Conservation (phyloP, 225 moss, liverwort and hornwort species). For the Takakia lepidozioides region DNA sequence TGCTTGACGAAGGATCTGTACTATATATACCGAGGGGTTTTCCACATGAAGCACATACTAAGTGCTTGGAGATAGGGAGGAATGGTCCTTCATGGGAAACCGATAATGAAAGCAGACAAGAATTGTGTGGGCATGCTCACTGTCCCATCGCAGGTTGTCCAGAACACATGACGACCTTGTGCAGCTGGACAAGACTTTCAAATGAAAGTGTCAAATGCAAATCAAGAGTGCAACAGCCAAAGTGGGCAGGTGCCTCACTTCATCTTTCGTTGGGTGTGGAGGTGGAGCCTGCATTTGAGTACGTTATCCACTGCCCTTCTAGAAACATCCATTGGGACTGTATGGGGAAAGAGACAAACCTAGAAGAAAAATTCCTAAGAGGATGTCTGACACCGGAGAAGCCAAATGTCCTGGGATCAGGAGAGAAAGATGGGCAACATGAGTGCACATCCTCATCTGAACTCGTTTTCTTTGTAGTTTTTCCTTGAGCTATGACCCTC, state of each 20-base stretch:
- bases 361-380: background rate
- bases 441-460: too few species aligned
- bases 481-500: too few species aligned
- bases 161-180: background rate
- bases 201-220: background rate
- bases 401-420: too few species aligned
- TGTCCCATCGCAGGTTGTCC: too few species aligned
- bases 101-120: background rate
- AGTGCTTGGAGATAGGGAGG: constrained; percentile 4
- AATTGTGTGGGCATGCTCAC: constrained; percentile 3
- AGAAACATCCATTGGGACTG: too few species aligned
- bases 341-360: too few species aligned
- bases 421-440: too few species aligned
- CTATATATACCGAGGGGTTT: constrained; percentile 84
- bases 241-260: constrained; percentile 41
- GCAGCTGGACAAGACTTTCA: too few species aligned
- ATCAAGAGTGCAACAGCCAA: background rate
- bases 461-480: too few species aligned
- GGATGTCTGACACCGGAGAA: background rate
- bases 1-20: constrained; percentile 42
- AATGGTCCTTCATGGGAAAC: background rate
- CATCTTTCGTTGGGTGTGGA: constrained; percentile 85
- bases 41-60: constrained; percentile 57
- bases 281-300: constrained; percentile 87
- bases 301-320: constrained; percentile 17